Evolutionary conservation across 2,329 filamentous ascomycete species (phyloP).

Genomic region (Penicillium sp.): DNA sequence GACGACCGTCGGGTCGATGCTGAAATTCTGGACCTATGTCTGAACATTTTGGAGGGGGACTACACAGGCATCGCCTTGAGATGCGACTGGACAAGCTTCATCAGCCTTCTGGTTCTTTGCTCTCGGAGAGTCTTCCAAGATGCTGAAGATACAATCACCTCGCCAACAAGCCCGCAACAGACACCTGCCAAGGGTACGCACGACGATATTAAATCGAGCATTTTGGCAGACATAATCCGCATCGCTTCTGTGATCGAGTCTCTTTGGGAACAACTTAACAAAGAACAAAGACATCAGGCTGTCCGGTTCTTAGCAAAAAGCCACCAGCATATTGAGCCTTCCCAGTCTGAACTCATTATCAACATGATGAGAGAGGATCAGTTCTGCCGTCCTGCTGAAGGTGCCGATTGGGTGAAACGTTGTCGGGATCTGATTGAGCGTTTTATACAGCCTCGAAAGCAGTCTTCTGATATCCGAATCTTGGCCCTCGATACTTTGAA

Average conservation of each 20-base stretch:
- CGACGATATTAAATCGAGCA: conserved; percentile 39
- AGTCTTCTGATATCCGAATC: conserved; percentile 41
- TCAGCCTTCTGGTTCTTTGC: conserved; percentile 35
- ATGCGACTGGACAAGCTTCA: conserved; percentile 34
- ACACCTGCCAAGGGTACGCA: conserved; percentile 26
- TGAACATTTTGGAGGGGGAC: conserved; percentile 42
- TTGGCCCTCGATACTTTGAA: conserved; percentile 40
- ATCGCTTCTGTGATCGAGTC: conserved; percentile 38
- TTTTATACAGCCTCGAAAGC: conserved; percentile 39
- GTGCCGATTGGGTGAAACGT: conserved; percentile 33
- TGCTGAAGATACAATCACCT: conserved; percentile 17
- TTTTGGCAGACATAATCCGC: conserved; percentile 38
- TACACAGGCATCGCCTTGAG: conserved; percentile 33
- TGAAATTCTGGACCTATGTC: conserved; percentile 42
- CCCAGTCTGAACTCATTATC: conserved; percentile 41
- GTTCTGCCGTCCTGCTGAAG: conserved; percentile 34
- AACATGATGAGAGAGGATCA: conserved; percentile 33
- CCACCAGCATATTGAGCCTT: conserved; percentile 37
- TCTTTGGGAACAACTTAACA: conserved; percentile 38
- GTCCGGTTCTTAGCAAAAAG: conserved; percentile 37
- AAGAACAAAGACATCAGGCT: conserved; percentile 37
- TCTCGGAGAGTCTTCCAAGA: conserved; percentile 36
- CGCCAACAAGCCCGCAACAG: conserved; percentile 25
- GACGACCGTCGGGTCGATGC: conserved; percentile 41
- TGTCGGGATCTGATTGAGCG: conserved; percentile 36